A percentile compares a stretch with the other conserved stretches of the same genome.
phyloP scores from a whole-genome alignment of 352 stramenopile genomes.

The Thraustotheca clavata region DNA sequence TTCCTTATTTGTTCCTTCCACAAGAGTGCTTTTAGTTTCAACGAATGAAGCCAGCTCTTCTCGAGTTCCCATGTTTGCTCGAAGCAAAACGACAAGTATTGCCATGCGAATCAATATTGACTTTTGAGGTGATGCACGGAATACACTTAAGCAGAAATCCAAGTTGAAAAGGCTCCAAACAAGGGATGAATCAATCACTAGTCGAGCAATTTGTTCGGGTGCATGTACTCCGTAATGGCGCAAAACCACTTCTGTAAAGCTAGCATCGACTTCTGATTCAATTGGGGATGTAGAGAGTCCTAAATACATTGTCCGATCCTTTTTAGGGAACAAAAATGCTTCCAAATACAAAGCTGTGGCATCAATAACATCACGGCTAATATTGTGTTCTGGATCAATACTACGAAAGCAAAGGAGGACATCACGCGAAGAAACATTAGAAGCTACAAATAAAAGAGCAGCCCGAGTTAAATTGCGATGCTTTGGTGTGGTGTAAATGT shows the following conservation, averaged over 20 bases:
- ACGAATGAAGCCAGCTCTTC: conserved; percentile 31
- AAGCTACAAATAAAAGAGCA: conserved; percentile 63
- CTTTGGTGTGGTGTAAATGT: conserved; percentile 42
- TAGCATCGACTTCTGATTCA: background rate
- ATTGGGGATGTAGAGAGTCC: background rate
- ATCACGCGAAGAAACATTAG: conserved; percentile 43
- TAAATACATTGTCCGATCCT: conserved; percentile 12
- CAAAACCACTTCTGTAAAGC: conserved; percentile 60
- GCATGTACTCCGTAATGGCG: conserved; percentile 65
- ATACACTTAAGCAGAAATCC: conserved; percentile 47
- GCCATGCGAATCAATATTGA: conserved; percentile 53
- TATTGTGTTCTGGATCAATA: conserved; percentile 35
- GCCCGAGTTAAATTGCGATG: conserved; percentile 53
- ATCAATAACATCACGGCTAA: conserved; percentile 38
- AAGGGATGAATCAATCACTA: conserved; percentile 66
- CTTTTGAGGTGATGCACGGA: conserved; percentile 35
- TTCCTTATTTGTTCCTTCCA: conserved; percentile 1
- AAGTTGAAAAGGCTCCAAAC: conserved; percentile 63
- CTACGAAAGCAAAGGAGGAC: conserved; percentile 49
- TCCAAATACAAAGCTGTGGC: conserved; percentile 65
- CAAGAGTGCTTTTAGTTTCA: background rate
- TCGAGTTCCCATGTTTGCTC: conserved; percentile 26
- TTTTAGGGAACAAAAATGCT: conserved; percentile 59
- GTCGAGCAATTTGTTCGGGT: conserved; percentile 54
- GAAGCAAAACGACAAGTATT: conserved; percentile 52